phyloP scores from a whole-genome alignment of 768 basidiomycete genomes.

The Postia placenta region DNA sequence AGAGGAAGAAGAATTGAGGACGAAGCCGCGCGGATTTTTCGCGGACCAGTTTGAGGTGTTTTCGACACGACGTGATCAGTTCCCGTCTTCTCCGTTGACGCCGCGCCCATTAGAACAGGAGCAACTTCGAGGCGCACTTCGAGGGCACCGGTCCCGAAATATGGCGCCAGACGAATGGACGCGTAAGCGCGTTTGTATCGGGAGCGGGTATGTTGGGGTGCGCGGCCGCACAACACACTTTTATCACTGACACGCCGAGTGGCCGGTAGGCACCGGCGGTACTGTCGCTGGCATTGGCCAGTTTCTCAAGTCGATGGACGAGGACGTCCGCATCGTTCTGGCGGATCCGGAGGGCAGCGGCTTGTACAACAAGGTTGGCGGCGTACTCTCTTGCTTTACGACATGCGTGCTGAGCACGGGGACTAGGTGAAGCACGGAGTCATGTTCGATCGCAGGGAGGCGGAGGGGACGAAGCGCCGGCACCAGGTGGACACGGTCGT shows the following conservation, averaged over 20 bases:
- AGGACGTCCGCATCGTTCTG: conserved; percentile 62
- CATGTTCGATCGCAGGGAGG: conserved; percentile 91
- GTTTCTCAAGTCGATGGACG: conserved; percentile 72
- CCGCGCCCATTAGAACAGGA: conserved; percentile 53
- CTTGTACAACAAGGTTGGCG: conserved; percentile 93
- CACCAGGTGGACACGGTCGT: conserved; percentile 96
- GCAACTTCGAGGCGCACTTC: conserved; percentile 88
- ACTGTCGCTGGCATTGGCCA: conserved; percentile 83
- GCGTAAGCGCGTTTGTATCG: conserved; percentile 77
- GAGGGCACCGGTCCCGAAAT: conserved; percentile 92
- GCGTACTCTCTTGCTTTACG: not conserved
- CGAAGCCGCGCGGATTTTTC: conserved; percentile 77
- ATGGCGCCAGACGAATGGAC: conserved; percentile 85
- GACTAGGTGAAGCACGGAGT: conserved; percentile 80
- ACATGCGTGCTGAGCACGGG: not conserved
- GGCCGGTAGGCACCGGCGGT: conserved; percentile 92
- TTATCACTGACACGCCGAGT: no score
- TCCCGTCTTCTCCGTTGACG: not conserved
- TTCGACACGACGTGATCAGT: not conserved
- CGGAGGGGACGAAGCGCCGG: conserved; percentile 87
- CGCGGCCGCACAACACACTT: not conserved
- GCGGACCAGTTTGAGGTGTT: conserved; percentile 90
- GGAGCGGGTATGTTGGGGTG: conserved; percentile 61
- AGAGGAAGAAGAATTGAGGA: conserved; percentile 36
- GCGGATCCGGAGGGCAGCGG: conserved; percentile 95